Conservation (phyloP, 176 grass and related monocot genomes). For the Triticum urartu region DNA sequence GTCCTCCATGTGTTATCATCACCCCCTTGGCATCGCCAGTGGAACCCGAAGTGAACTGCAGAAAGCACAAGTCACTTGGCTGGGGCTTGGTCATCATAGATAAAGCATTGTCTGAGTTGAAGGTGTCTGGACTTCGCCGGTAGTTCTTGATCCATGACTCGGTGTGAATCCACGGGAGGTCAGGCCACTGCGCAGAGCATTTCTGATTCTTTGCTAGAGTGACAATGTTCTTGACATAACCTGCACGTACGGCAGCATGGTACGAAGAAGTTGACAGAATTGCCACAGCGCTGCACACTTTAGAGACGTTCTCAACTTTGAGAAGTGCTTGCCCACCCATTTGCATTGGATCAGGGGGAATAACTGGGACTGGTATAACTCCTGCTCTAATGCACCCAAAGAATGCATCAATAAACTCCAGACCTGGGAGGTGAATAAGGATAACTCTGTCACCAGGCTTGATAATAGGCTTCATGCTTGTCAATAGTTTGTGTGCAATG, state of each 20-base stretch:
- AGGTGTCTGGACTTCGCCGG: slow-evolving; percentile 29
- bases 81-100: slow-evolving; percentile 29
- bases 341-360: slow-evolving; percentile 77
- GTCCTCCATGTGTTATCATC: slow-evolving; percentile 76
- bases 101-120: slow-evolving; percentile 26
- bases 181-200: slow-evolving; percentile 56
- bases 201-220: slow-evolving; percentile 41
- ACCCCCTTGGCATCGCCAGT: slow-evolving; percentile 80
- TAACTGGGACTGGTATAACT: slow-evolving; percentile 65
- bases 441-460: slow-evolving; percentile 66
- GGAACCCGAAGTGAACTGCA: slow-evolving; percentile 79
- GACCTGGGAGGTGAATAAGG: slow-evolving; percentile 64
- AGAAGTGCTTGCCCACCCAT: slow-evolving; percentile 62
- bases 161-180: slow-evolving; percentile 66
- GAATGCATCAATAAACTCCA: slow-evolving; percentile 76
- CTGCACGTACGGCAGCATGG: slow-evolving; percentile 64
- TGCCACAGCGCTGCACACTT: slow-evolving; percentile 50
- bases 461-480: slow-evolving; percentile 50
- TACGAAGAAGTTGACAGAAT: slow-evolving; percentile 79
- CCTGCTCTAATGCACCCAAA: slow-evolving; percentile 67
- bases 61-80: slow-evolving; percentile 63
- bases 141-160: slow-evolving; percentile 67
- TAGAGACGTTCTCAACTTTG: slow-evolving; percentile 69
- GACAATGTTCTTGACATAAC: slow-evolving; percentile 62
- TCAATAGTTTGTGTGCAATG: slow-evolving; percentile 56